These are phyloP conservation scores for Plectosphaerella cucumerina DNA, from an alignment of 2,329 filamentous ascomycete genomes.

Conservation along the genomic window DNA sequence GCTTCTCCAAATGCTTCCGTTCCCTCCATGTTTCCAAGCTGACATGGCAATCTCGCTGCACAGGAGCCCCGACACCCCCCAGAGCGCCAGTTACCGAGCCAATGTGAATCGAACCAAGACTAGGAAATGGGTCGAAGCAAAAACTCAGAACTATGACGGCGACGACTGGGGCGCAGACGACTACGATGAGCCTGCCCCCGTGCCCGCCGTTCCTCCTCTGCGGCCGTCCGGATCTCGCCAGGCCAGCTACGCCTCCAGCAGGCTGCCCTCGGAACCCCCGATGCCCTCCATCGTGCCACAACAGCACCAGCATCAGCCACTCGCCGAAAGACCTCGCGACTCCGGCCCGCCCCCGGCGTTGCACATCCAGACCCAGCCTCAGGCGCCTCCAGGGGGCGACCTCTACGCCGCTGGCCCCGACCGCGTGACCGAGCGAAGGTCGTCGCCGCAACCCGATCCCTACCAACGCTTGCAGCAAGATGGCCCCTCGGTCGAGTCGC, in stretches of 20 bases:
- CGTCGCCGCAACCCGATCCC: not conserved
- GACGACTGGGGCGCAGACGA: constrained; percentile 85
- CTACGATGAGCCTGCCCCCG: constrained; percentile 44
- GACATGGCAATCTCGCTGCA: not conserved
- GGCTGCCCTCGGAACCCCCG: constrained; percentile 28
- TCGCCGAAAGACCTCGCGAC: constrained; percentile 13
- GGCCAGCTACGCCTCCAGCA: constrained; percentile 18
- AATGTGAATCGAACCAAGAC: constrained; percentile 89
- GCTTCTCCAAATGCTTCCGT: not conserved
- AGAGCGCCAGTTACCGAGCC: constrained; percentile 59
- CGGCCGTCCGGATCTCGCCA: constrained; percentile 3
- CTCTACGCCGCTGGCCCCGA: not conserved
- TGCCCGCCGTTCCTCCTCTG: constrained; percentile 25
- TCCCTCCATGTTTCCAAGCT: not conserved
- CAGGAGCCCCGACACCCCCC: constrained; percentile 12
- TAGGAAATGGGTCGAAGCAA: constrained; percentile 92
- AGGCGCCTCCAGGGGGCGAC: not conserved
- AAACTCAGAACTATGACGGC: constrained; percentile 80
- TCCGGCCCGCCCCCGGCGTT: constrained; percentile 22
- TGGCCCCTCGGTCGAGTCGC: too few species aligned
- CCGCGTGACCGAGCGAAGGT: not conserved
- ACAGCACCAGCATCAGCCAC: not conserved
- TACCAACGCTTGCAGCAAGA: too few species aligned
- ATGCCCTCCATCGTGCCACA: not conserved
- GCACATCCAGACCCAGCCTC: constrained; percentile 22